phyloP scores from a whole-genome alignment of 2,329 filamentous ascomycete genomes.

The Pseudogymnoascus sp. region DNA sequence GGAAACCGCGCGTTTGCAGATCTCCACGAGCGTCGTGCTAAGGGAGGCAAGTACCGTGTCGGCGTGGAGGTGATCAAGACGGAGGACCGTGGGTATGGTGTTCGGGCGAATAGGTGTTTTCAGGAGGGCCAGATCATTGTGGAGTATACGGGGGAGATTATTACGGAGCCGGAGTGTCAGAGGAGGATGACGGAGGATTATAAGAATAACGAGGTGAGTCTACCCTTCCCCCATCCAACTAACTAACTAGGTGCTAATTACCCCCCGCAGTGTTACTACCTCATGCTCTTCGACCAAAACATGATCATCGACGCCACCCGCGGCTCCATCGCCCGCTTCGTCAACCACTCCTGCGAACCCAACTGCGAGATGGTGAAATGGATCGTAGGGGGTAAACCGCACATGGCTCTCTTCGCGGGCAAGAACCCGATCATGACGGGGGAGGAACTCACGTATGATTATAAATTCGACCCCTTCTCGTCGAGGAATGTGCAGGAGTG shows the following conservation, averaged over 20 bases:
- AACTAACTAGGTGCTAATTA: too few species aligned
- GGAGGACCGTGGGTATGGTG: slow-evolving; percentile 76
- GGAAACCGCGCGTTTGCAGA: slow-evolving; percentile 82
- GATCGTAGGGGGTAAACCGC: slow-evolving; percentile 85
- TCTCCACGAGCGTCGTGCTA: slow-evolving; percentile 64
- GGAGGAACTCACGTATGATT: slow-evolving; percentile 93
- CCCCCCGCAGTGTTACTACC: slow-evolving; percentile 71
- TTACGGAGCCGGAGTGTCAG: slow-evolving; percentile 89
- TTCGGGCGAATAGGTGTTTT: slow-evolving; percentile 84
- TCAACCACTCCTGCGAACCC: slow-evolving; percentile 94
- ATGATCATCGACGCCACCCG: slow-evolving; percentile 98
- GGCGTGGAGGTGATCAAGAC: slow-evolving; percentile 96
- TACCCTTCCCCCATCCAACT: too few species aligned
- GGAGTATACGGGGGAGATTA: slow-evolving; percentile 96
- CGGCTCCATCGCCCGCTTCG: slow-evolving; percentile 91
- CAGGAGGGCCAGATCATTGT: slow-evolving; percentile 90
- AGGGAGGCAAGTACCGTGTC: slow-evolving; percentile 77
- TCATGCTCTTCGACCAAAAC: slow-evolving; percentile 97
- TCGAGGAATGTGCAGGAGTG: slow-evolving; percentile 60
- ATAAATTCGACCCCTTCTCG: slow-evolving; percentile 63
- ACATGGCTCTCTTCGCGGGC: slow-evolving; percentile 94
- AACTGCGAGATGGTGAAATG: slow-evolving; percentile 98
- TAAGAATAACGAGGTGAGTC: slow-evolving; percentile 64
- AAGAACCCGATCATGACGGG: slow-evolving; percentile 85
- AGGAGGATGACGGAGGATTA: slow-evolving; percentile 88